A percentile compares a stretch with the other conserved stretches of the same genome.
These are phyloP conservation scores for Paradendryphiella salina DNA, from an alignment of 2,329 filamentous ascomycete species.

Conservation along the genomic window DNA sequence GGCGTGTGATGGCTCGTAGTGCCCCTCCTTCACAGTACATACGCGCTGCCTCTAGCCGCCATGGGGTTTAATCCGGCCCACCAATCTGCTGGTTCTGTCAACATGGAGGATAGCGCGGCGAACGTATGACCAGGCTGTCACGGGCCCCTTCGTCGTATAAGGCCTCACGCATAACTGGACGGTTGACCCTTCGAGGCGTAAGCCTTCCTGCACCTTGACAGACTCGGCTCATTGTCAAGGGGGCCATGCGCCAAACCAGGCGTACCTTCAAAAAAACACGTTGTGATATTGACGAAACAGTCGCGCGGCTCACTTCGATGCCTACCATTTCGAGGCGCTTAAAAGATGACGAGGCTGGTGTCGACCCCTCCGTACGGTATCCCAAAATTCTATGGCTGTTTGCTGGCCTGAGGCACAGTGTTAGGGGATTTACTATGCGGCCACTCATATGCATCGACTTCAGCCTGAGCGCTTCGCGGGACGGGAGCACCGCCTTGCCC, in stretches of 20 bases:
- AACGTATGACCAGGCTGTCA: neutral
- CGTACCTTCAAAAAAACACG: neutral
- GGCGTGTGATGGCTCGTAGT: neutral
- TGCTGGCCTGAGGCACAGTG: neutral
- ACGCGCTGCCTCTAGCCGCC: neutral
- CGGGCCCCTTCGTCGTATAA: neutral
- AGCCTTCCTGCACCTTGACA: neutral
- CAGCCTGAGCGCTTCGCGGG: neutral
- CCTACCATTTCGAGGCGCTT: neutral
- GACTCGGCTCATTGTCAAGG: neutral
- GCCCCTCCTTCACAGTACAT: conserved; percentile 2
- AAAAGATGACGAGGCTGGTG: neutral
- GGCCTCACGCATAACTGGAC: neutral
- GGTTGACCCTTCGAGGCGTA: neutral
- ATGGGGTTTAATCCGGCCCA: neutral
- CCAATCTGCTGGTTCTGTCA: neutral
- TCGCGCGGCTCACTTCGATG: neutral
- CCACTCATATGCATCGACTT: neutral
- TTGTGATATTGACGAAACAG: neutral
- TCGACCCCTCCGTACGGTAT: neutral
- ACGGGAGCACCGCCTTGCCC: neutral
- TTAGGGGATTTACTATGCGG: neutral
- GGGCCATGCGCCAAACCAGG: neutral
- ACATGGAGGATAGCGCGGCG: neutral
- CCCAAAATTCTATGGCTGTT: neutral